These are phyloP conservation scores for Candida tallmaniae DNA, from an alignment of 805 yeast species.

Conservation along the genomic window DNA sequence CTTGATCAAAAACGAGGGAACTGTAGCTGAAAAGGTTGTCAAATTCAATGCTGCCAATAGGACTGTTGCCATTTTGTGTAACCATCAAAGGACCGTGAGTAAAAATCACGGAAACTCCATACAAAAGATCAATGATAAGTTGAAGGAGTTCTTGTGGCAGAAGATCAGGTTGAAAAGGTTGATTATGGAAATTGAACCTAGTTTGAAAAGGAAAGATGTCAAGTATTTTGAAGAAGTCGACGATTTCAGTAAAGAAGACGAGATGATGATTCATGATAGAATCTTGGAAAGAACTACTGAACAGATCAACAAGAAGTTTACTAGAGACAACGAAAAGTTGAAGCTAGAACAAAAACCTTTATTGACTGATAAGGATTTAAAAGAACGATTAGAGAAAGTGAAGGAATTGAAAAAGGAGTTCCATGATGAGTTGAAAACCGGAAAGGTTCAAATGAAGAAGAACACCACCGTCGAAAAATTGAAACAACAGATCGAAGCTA, in stretches of 20 bases:
- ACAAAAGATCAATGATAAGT: conserved; percentile 69
- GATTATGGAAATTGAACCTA: conserved; percentile 61
- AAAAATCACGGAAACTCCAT: conserved; percentile 81
- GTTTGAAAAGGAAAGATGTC: conserved; percentile 46
- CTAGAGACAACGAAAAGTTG: conserved; percentile 72
- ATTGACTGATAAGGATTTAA: conserved; percentile 51
- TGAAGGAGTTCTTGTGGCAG: conserved; percentile 82
- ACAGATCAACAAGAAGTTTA: conserved; percentile 58
- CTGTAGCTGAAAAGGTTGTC: conserved; percentile 82
- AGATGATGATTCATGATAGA: conserved; percentile 50
- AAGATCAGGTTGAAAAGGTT: conserved; percentile 68
- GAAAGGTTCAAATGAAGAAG: conserved; percentile 51
- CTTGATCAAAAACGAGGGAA: conserved; percentile 77
- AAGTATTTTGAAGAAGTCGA: conserved; percentile 65
- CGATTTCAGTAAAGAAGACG: conserved; percentile 63
- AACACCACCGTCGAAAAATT: conserved; percentile 63
- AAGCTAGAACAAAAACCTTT: conserved; percentile 51
- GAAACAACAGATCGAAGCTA: conserved; percentile 61
- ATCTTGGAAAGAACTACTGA: conserved; percentile 65
- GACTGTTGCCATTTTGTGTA: conserved; percentile 92
- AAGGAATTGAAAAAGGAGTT: conserved; percentile 49
- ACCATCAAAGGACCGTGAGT: conserved; percentile 90
- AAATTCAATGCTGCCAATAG: conserved; percentile 92
- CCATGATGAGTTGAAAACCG: conserved; percentile 53
- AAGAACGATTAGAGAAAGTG: conserved; percentile 53